phyloP scores from a whole-genome alignment of 495 filamentous ascomycete species.

The Aspergillus egyptiacus region DNA sequence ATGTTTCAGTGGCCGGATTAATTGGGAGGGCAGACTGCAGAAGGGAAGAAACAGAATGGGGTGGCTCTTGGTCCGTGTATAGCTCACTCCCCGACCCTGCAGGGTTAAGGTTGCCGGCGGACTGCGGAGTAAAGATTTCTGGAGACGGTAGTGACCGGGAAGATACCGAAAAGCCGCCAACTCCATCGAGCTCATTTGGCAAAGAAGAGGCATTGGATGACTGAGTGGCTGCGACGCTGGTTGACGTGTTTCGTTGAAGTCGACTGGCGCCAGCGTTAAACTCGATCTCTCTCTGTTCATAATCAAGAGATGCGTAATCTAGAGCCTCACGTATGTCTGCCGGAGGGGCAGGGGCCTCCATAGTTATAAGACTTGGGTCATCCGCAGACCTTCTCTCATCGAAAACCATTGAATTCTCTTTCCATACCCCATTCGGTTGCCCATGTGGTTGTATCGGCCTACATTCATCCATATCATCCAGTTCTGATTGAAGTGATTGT shows the following conservation, averaged over 20 bases:
- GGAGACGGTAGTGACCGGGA: slow-evolving; percentile 7
- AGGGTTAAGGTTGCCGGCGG: slow-evolving; percentile 12
- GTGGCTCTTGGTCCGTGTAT: slow-evolving; percentile 8
- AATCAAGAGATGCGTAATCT: background rate
- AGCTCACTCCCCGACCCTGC: slow-evolving; percentile 14
- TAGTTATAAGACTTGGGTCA: background rate
- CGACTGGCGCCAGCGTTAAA: slow-evolving; percentile 17
- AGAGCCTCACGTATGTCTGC: background rate
- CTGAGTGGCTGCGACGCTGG: slow-evolving; percentile 3
- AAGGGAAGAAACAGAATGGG: slow-evolving; percentile 18
- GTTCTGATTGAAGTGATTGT: background rate
- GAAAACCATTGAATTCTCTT: background rate
- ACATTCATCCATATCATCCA: background rate
- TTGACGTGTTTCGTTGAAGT: slow-evolving; percentile 7
- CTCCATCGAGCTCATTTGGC: slow-evolving; percentile 19
- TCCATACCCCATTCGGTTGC: slow-evolving; percentile 1
- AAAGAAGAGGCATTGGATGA: slow-evolving; percentile 4
- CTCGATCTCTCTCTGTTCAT: slow-evolving; percentile 16
- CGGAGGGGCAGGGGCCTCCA: slow-evolving; percentile 1
- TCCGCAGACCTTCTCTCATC: slow-evolving; percentile 3
- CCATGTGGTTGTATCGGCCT: background rate
- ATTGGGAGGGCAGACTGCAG: slow-evolving; percentile 23
- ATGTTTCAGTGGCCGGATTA: slow-evolving; percentile 26
- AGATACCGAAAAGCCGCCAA: slow-evolving; percentile 19
- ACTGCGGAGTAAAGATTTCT: slow-evolving; percentile 6